These are phyloP conservation scores for Aegle marmelos DNA, from an alignment of 345 rosid genomes.

Conservation along the genomic window DNA sequence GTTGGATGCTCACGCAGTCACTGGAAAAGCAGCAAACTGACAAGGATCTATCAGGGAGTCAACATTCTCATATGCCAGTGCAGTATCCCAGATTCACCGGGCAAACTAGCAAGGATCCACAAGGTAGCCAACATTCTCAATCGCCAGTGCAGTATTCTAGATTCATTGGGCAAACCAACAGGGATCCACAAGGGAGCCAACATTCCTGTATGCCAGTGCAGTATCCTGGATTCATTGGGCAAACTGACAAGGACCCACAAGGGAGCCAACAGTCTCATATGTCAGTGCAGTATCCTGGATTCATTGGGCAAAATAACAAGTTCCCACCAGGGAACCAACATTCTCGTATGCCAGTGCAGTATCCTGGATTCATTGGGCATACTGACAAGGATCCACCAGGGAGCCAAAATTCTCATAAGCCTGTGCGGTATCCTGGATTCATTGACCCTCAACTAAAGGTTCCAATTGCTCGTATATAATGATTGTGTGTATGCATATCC, in stretches of 20 bases:
- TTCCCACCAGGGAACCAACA: not conserved
- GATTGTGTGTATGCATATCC: not conserved
- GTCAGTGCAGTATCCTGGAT: not conserved
- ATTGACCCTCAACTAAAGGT: not conserved
- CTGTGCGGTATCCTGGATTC: not conserved
- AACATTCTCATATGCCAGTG: not conserved
- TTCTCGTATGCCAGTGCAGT: not conserved
- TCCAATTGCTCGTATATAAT: not conserved
- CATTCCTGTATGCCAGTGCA: not conserved
- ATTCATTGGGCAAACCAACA: not conserved
- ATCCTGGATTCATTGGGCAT: not conserved
- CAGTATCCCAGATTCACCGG: not conserved
- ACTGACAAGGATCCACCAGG: not conserved
- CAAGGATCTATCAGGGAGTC: not conserved
- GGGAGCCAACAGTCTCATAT: not conserved
- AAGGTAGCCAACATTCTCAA: not conserved
- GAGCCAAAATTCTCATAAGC: not conserved
- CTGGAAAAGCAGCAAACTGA: constrained; percentile 9
- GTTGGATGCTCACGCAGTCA: constrained; percentile 11
- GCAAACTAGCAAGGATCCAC: not conserved
- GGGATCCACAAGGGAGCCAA: not conserved
- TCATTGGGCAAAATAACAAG: not conserved
- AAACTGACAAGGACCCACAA: not conserved
- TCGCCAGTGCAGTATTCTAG: not conserved
- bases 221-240: not conserved